These are phyloP conservation scores for Penstemon eatonii DNA, from an alignment of 257 asterid species.

Conservation along the genomic window DNA sequence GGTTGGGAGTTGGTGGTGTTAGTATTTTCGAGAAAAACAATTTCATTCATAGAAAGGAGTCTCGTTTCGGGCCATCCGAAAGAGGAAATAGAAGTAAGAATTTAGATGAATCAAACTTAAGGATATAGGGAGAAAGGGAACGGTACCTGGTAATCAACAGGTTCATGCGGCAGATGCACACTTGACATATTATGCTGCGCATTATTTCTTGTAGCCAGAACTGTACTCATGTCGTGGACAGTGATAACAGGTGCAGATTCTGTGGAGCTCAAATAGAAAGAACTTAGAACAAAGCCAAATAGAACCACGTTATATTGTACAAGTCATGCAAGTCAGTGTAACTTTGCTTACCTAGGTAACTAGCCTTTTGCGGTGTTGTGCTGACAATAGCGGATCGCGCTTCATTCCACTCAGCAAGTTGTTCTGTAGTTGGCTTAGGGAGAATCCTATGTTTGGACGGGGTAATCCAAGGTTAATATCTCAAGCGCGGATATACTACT, in stretches of 20 bases:
- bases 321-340: constrained; percentile 18
- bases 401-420: constrained; percentile 67
- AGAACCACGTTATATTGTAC: not conserved
- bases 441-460: constrained; percentile 57
- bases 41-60: too few relatives aligned
- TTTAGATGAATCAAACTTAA: too few relatives aligned
- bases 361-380: constrained; percentile 37
- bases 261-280: constrained; percentile 29
- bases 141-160: too few relatives aligned
- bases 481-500: not conserved
- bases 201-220: too few relatives aligned
- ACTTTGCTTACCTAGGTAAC: constrained; percentile 44
- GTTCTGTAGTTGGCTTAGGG: constrained; percentile 67
- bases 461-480: constrained; percentile 16
- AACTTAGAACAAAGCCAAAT: constrained; percentile 11
- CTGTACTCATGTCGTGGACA: constrained; percentile 26
- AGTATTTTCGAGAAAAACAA: too few relatives aligned
- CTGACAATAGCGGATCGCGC: constrained; percentile 33
- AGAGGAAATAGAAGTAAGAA: not conserved
- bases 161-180: too few relatives aligned
- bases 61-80: too few relatives aligned
- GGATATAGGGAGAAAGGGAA: too few relatives aligned
- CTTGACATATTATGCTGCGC: too few relatives aligned
- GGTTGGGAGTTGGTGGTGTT: too few relatives aligned
- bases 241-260: constrained; percentile 40